These are phyloP conservation scores for Elaeagnus macrophylla DNA, from an alignment of 306 rosid species.

Conservation along the genomic window DNA sequence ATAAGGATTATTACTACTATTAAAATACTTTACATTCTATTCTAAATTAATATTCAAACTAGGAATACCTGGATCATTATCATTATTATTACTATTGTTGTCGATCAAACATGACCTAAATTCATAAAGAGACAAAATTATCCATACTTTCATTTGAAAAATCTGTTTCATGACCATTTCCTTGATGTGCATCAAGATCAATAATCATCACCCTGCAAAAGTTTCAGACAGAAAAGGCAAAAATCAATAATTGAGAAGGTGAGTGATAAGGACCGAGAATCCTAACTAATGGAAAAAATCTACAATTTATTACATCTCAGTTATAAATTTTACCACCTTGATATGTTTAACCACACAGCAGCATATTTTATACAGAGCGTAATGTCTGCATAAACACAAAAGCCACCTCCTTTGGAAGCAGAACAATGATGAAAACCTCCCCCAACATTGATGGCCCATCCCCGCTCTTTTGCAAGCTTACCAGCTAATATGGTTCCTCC, in stretches of 20 bases:
- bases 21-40: too few relatives aligned
- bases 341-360: slow-evolving; percentile 56
- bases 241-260: slow-evolving; percentile 6
- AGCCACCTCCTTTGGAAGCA: slow-evolving; percentile 77
- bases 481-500: slow-evolving; percentile 89
- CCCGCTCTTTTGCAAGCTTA: slow-evolving; percentile 84
- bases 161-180: slow-evolving; percentile 89
- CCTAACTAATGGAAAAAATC: slow-evolving; percentile 12
- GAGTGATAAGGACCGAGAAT: slow-evolving; percentile 9
- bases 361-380: slow-evolving; percentile 77
- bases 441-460: slow-evolving; percentile 95
- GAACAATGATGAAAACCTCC: slow-evolving; percentile 98
- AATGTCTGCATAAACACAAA: slow-evolving; percentile 84
- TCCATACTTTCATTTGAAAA: slow-evolving; percentile 61
- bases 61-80: too few relatives aligned
- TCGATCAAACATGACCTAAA: too few relatives aligned
- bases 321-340: slow-evolving; percentile 44
- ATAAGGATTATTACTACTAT: too few relatives aligned
- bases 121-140: slow-evolving; percentile 20
- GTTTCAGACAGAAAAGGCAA: slow-evolving; percentile 16
- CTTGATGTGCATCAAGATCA: slow-evolving; percentile 99
- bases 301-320: neutral
- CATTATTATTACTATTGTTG: too few relatives aligned
- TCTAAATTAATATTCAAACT: too few relatives aligned
- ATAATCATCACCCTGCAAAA: slow-evolving; percentile 77